A percentile compares a stretch with the other conserved stretches of the same genome.
phyloP scores from a whole-genome alignment of 2,329 filamentous ascomycete genomes.

The Aspergillus piperis region DNA sequence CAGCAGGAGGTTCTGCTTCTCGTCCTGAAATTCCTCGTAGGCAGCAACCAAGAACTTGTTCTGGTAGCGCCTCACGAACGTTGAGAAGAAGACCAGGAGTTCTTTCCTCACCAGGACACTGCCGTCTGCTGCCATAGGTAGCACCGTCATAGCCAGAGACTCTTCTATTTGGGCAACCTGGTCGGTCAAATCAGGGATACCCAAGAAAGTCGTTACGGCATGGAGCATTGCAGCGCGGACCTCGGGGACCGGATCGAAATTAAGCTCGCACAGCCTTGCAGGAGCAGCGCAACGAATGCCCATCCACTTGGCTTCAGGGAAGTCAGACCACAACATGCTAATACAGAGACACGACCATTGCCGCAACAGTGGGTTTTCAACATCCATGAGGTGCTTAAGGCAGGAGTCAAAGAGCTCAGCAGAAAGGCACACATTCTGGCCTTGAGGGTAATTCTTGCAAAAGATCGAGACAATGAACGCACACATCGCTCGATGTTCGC shows the following conservation, averaged over 20 bases:
- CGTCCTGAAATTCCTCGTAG: slow-evolving; percentile 85
- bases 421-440: slow-evolving; percentile 86
- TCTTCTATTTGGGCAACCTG: slow-evolving; percentile 91
- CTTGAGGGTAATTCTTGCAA: slow-evolving; percentile 90
- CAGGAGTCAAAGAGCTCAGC: slow-evolving; percentile 89
- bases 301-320: slow-evolving; percentile 90
- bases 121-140: slow-evolving; percentile 91
- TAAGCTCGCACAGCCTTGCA: slow-evolving; percentile 74
- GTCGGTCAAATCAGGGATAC: slow-evolving; percentile 87
- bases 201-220: slow-evolving; percentile 89
- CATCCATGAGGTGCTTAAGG: slow-evolving; percentile 77
- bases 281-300: slow-evolving; percentile 89
- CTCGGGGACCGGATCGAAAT: slow-evolving; percentile 84
- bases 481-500: slow-evolving; percentile 98
- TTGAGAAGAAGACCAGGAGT: slow-evolving; percentile 87
- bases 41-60: slow-evolving; percentile 89
- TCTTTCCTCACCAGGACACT: slow-evolving; percentile 94
- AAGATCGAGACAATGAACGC: slow-evolving; percentile 97
- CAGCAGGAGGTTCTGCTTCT: slow-evolving; percentile 67
- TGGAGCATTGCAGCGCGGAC: slow-evolving; percentile 92
- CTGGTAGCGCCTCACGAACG: slow-evolving; percentile 86
- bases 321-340: slow-evolving; percentile 89
- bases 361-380: slow-evolving; percentile 81
- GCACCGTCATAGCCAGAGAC: slow-evolving; percentile 80
- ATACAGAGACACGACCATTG: slow-evolving; percentile 97